phyloP scores from a whole-genome alignment of 192 early-diverging fungal species.

The Radiomyces spectabilis region DNA sequence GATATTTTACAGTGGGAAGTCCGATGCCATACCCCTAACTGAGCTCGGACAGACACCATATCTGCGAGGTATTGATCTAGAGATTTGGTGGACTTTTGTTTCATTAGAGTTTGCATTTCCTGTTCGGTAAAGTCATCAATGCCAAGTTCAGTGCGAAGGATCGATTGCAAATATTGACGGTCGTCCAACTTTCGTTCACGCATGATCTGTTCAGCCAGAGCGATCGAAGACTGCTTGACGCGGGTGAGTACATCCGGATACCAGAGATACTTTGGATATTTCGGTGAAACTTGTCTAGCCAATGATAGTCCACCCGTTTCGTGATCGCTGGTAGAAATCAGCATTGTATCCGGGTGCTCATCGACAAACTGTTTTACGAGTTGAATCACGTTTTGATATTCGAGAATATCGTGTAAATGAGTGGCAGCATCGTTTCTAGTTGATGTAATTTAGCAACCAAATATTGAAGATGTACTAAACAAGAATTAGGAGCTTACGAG shows the following conservation, averaged over 20 bases:
- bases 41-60: conserved; percentile 46
- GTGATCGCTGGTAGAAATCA: conserved; percentile 55
- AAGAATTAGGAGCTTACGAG: conserved; percentile 4
- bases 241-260: conserved; percentile 62
- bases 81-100: conserved; percentile 12
- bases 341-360: conserved; percentile 35
- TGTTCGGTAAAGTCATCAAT: conserved; percentile 63
- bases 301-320: conserved; percentile 55
- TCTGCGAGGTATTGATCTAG: conserved; percentile 45
- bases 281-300: conserved; percentile 21
- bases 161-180: conserved; percentile 38
- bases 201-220: neutral
- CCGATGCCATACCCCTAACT: conserved; percentile 40
- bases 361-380: conserved; percentile 39
- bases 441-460: too few relatives aligned
- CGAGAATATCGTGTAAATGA: conserved; percentile 51
- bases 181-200: conserved; percentile 29
- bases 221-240: conserved; percentile 62
- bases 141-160: conserved; percentile 46
- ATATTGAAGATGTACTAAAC: neutral
- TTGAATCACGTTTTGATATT: conserved; percentile 45
- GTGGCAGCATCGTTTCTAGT: conserved; percentile 48
- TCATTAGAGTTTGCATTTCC: conserved; percentile 24
- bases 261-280: conserved; percentile 48
- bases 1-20: neutral